Evolutionary conservation across 2,329 filamentous ascomycete species (phyloP).

Genomic region (Purpureocillium takamizusanense): DNA sequence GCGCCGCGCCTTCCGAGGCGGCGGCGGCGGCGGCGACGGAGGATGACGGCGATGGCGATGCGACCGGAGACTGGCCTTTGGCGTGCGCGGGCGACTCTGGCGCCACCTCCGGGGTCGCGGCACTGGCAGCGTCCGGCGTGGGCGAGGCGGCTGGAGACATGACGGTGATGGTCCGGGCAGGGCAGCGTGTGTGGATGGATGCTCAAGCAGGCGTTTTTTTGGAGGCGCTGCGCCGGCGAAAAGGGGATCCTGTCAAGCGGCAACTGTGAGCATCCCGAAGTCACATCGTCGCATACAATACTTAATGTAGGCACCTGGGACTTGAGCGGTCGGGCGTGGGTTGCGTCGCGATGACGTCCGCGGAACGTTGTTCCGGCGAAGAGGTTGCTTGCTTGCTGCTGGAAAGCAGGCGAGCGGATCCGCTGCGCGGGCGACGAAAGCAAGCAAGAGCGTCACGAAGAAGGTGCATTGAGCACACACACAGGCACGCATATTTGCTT

Average conservation of each 20-base stretch:
- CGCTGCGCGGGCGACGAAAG: no score
- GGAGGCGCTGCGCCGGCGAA: background rate
- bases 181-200: background rate
- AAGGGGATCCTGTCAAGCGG: background rate
- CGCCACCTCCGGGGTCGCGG: no score
- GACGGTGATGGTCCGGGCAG: background rate
- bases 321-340: background rate
- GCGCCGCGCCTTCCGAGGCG: no score
- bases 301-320: slow-evolving; percentile 25
- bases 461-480: no score
- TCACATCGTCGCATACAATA: slow-evolving; percentile 20
- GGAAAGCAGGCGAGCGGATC: background rate
- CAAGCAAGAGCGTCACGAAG: no score
- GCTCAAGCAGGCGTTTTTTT: no score
- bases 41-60: no score
- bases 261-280: slow-evolving; percentile 27
- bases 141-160: slow-evolving; percentile 1
- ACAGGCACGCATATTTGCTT: no score
- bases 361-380: background rate
- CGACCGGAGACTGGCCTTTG: slow-evolving; percentile 1
- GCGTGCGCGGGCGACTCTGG: slow-evolving; percentile 6
- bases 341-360: no score
- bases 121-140: no score
- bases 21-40: no score
- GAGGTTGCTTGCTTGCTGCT: background rate